Conservation (phyloP, 208 protist species). For the Crithidia bombi region DNA sequence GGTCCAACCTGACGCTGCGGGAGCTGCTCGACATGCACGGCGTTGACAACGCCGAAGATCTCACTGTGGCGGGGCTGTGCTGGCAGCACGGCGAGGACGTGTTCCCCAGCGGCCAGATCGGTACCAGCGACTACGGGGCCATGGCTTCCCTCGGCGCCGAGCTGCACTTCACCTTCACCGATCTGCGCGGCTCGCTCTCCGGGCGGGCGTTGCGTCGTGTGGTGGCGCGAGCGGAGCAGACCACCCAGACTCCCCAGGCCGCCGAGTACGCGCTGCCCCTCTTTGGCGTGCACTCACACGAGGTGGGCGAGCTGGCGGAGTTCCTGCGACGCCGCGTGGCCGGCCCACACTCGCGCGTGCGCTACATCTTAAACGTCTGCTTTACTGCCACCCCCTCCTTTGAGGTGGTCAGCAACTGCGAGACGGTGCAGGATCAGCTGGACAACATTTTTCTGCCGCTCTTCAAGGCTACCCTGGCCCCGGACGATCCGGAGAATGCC, state of each 20-base stretch:
- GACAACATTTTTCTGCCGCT: conserved; percentile 97
- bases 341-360: conserved; percentile 80
- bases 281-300: conserved; percentile 66
- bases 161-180: conserved; percentile 82
- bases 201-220: conserved; percentile 57
- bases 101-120: conserved; percentile 16
- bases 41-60: conserved; percentile 55
- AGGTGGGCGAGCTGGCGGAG: conserved; percentile 70
- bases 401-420: conserved; percentile 44
- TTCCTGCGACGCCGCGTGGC: conserved; percentile 53
- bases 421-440: conserved; percentile 95
- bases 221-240: conserved; percentile 60
- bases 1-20: conserved; percentile 65
- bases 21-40: conserved; percentile 74
- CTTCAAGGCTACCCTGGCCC: conserved; percentile 95
- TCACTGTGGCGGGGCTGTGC: conserved; percentile 86
- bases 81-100: conserved; percentile 66
- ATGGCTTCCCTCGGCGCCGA: conserved; percentile 62
- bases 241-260: conserved; percentile 52
- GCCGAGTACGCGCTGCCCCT: conserved; percentile 87
- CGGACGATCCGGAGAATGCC: conserved; percentile 78
- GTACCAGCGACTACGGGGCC: conserved; percentile 43
- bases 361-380: conserved; percentile 95
- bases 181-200: conserved; percentile 59
- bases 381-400: conserved; percentile 69